These are phyloP conservation scores for Termitomyces sp. DNA, from an alignment of 768 basidiomycete species.

Conservation along the genomic window DNA sequence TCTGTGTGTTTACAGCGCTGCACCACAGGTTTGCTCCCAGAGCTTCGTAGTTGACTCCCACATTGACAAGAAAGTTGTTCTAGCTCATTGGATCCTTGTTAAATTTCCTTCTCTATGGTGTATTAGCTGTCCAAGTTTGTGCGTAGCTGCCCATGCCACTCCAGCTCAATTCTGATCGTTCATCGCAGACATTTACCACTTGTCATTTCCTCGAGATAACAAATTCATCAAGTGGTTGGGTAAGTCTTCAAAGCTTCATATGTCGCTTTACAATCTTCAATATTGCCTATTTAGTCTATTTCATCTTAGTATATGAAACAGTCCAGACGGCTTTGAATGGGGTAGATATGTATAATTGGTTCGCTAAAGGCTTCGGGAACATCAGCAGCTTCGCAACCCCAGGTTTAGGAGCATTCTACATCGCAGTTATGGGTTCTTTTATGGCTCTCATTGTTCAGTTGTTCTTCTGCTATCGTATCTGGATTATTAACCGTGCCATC, in stretches of 20 bases:
- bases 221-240: too few species aligned
- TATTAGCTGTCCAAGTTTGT: conserved; percentile 5
- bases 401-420: conserved; percentile 6
- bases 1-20: too few species aligned
- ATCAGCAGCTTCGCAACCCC: conserved; percentile 1
- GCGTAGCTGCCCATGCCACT: neutral
- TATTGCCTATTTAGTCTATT: conserved; percentile 5
- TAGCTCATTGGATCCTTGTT: conserved; percentile 6
- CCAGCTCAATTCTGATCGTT: too few species aligned
- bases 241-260: too few species aligned
- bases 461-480: conserved; percentile 17
- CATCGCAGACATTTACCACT: too few species aligned
- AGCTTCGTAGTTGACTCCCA: too few species aligned
- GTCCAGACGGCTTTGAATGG: conserved; percentile 8
- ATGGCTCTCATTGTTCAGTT: conserved; percentile 10
- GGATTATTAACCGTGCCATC: conserved; percentile 2
- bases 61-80: neutral
- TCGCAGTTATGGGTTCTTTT: conserved; percentile 10
- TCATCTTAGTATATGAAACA: conserved; percentile 6
- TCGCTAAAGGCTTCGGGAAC: conserved; percentile 9
- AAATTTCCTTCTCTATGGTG: conserved; percentile 3
- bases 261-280: too few species aligned
- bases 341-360: conserved; percentile 13
- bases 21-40: too few species aligned
- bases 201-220: too few species aligned